Conservation (phyloP, 2,329 filamentous ascomycete genomes). For the Penicillium frequentans region DNA sequence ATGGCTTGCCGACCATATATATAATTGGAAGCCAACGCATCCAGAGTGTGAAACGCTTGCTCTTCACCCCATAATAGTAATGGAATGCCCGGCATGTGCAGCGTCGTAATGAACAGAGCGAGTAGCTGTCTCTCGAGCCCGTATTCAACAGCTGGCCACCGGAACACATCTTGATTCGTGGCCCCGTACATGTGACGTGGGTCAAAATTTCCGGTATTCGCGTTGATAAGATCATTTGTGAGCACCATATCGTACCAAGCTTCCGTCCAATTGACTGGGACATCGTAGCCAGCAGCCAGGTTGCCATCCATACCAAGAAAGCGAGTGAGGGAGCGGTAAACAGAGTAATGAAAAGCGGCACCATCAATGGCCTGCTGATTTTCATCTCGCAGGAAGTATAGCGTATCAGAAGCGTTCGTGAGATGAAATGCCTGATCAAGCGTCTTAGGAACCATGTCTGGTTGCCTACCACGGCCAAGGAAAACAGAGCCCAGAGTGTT, state of each 20-base stretch:
- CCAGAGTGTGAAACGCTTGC: conserved; percentile 63
- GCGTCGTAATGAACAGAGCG: conserved; percentile 58
- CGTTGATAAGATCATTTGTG: conserved; percentile 62
- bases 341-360: conserved; percentile 63
- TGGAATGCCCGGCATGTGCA: conserved; percentile 62
- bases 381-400: conserved; percentile 54
- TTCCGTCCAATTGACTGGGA: conserved; percentile 55
- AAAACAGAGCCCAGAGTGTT: conserved; percentile 62
- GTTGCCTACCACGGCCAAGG: conserved; percentile 62
- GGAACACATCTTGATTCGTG: conserved; percentile 66
- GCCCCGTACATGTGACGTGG: conserved; percentile 65
- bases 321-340: conserved; percentile 62
- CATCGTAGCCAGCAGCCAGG: conserved; percentile 54
- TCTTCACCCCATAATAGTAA: conserved; percentile 65
- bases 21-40: conserved; percentile 65
- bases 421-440: conserved; percentile 50
- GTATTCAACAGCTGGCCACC: conserved; percentile 61
- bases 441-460: conserved; percentile 52
- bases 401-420: conserved; percentile 44
- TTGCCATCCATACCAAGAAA: conserved; percentile 63
- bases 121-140: conserved; percentile 60
- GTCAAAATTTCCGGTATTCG: conserved; percentile 61
- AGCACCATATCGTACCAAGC: conserved; percentile 58
- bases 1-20: conserved; percentile 66
- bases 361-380: conserved; percentile 58